Base-by-base conservation (phyloP, 228 moss, liverwort and hornwort species). In the Sphagnum magellanicum region DNA sequence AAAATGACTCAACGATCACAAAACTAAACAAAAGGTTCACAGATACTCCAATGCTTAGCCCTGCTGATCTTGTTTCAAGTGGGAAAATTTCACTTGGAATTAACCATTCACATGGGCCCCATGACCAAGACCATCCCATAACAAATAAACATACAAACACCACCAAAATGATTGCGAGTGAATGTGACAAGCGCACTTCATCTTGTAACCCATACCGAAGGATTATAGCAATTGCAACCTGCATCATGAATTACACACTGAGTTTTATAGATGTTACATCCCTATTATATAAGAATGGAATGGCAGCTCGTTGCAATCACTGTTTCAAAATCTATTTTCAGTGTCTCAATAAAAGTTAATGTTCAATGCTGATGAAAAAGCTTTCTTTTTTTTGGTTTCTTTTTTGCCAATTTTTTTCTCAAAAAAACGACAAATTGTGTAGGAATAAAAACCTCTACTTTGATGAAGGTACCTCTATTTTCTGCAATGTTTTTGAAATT, bases 41-140 rank as follows among this genome's bases (percentile, higher is more conserved):
- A 12, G 81, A 72, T 50, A 82, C 82, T 4, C 82, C 79, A 4
- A 86, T 15, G 66, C 79, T 77, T 52, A 82, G 86, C 6, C 81
- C 86, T 1, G 86, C 79, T 5, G 86, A 77, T 6, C 86, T 62
- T 6, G 81, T 81, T 11, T 86, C 74, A 0, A 86, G 72, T n/a
- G 86, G 74, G 52, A 60, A 85, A 51, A 85, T 85, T 67, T 85
- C 85, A 48, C 85, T 85, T 4, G 85, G 81, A 10, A 85, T 76
- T 4, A 86, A 71, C 86, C 86, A 86, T 13, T 63, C 79, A 49
- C 82, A 60, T 6, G 86, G 82, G 32, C 86, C 86, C 79, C 82
- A 86, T 4, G 86, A 86, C 82, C 82, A 86, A 63, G 77, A 79
- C n/a, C 64, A 86, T 5, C 64, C 79, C 48, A 75, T 72, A 6